Evolutionary conservation across 139 green algal species (phyloP), one percentile per base, ranked within the genome.

Genomic region (Eudorina sp.): DNA sequence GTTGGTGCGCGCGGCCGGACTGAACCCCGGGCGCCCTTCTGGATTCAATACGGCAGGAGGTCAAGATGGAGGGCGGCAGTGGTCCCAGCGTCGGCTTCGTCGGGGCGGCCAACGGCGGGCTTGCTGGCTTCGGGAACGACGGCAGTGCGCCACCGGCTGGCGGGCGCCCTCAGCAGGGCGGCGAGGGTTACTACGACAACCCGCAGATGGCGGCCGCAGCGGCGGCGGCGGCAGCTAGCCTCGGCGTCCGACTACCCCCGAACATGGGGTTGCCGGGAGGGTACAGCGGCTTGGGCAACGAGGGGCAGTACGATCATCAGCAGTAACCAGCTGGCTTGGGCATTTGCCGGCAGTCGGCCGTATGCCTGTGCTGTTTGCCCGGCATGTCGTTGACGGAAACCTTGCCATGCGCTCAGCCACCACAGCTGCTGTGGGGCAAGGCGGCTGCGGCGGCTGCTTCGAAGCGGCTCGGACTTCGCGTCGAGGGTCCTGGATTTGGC

Each of bases 21-120:
- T n/a, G n/a, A n/a, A n/a, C n/a, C n/a, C n/a, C n/a, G n/a, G n/a
- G n/a, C n/a, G n/a, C n/a, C n/a, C n/a, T n/a, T n/a, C n/a, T n/a
- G n/a, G n/a, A n/a, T n/a, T n/a, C n/a, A n/a, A n/a, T n/a, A n/a
- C n/a, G 19, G 40, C 34, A 79, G 70, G 70, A 79, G 25, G 40
- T 79, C 19, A 79, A 79, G 34, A 36, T 79, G 70, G 70, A 79
- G 31, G 43, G 70, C 40, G 31, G 70, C 38, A 25, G 70, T 40
- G 70, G 40, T 79, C 40, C 40, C 70, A 21, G 36, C 40, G 41
- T 23, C 70, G 68, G 40, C 70, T 53, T 36, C 70, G 4, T 36
- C 11, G 64, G 64, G 13, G 64, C 64, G 34, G 66, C 70, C 29
- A 53, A 53, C 38, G 40, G 70, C 43, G 70, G 70, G 21, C 36